Evolutionary conservation across 1,284 basidiomycete species (phyloP), one percentile per base, ranked within the genome.

Genomic region (Mycosarcoma maydis): DNA sequence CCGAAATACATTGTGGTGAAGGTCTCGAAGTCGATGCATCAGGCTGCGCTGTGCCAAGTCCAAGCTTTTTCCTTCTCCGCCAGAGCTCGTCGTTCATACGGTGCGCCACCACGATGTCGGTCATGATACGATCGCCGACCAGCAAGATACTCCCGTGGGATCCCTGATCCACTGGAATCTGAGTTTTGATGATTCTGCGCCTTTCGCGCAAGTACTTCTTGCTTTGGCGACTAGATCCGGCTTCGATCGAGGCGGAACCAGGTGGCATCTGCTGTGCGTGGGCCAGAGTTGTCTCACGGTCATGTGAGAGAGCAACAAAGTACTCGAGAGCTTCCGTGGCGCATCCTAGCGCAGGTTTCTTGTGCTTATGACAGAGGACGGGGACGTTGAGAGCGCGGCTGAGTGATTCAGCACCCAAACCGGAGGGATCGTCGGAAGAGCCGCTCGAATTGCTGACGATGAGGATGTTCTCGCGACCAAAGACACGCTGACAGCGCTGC

Each of bases 381-480:
- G 93, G 92, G 0, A 88, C 90, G 30, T 86, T 85, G 4, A 97
- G 88, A 57, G 90, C 86, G 50, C 90, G 81, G 1, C 89, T 87
- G 16, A 97, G 90, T 7, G 90, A 89, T 84, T 96, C 94, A 7
- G 92, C 90, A 90, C 93, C 84, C 91, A 91, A 43, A 92, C 88
- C 30, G 87, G 88, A 32, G 88, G 89, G 86, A 80, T 98, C 95
- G 48, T 88, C 85, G 37, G 83, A 83, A 16, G 91, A 90, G 1
- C 95, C 95, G 1, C 92, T 92, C 22, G 93, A 93, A 82, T 98
- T 98, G 83, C 91, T 93, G 34, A 98, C 94, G 49, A 98, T 88
- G 61, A 98, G 85, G 10, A 98, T 87, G 65, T 92, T 90, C 0
- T 86, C 86, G 20, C 87, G 85, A 0, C 91, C 92, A 77, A 97